Conservation (phyloP, 1,139 yeast genomes). For the Diutina neorugosa region DNA sequence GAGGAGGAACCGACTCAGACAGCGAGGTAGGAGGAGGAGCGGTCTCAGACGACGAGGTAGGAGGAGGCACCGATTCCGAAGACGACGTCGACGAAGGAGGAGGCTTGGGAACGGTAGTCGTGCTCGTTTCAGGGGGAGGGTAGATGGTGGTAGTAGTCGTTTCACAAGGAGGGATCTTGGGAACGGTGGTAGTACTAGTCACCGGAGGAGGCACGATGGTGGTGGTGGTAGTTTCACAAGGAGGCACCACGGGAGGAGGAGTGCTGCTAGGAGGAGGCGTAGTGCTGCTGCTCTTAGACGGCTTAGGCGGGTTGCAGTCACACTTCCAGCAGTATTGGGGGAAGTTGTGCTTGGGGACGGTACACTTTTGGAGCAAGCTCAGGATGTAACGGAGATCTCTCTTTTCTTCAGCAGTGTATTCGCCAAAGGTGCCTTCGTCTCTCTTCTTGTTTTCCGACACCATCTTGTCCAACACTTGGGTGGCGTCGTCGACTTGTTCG, state of each 20-base stretch:
- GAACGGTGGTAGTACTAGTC: neutral
- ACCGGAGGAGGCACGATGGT: neutral
- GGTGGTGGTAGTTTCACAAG: neutral
- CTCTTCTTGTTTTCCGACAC: neutral
- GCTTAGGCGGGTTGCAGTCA: neutral
- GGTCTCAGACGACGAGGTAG: neutral
- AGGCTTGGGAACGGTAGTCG: neutral
- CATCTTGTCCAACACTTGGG: neutral
- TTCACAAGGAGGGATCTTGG: neutral
- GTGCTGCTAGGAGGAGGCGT: neutral
- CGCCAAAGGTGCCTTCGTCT: constrained; percentile 1
- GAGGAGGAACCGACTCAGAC: neutral
- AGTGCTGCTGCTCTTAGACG: neutral
- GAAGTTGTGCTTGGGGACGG: neutral
- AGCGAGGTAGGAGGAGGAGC: neutral
- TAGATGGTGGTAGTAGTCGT: neutral
- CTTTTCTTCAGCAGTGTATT: constrained; percentile 1
- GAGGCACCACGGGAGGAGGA: neutral
- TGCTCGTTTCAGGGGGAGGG: neutral
- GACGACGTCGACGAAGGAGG: neutral
- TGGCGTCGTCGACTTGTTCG: neutral
- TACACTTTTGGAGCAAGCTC: neutral
- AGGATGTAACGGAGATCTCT: neutral
- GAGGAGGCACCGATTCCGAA: neutral
- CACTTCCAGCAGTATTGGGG: constrained; percentile 4